These are phyloP conservation scores for Teunomyces funiuensis DNA, from an alignment of 805 yeast species.

Conservation along the genomic window DNA sequence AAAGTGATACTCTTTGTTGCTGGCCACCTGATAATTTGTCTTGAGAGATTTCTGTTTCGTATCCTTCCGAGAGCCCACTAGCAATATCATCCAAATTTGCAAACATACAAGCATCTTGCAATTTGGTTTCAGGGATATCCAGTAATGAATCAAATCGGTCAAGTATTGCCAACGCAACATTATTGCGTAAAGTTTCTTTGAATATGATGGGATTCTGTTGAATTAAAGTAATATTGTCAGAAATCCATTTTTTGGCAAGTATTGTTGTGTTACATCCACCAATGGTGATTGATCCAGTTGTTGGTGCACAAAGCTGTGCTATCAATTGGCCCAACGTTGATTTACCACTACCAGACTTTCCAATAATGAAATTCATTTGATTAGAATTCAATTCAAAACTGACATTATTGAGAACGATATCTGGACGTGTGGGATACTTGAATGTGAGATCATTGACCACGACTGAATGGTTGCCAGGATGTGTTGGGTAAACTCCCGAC, in stretches of 20 bases:
- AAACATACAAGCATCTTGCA: slow-evolving; percentile 48
- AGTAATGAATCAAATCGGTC: slow-evolving; percentile 18
- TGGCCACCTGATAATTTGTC: slow-evolving; percentile 84
- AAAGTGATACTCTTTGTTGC: slow-evolving; percentile 77
- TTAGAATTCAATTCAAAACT: slow-evolving; percentile 46
- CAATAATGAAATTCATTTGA: slow-evolving; percentile 64
- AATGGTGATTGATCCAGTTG: slow-evolving; percentile 56
- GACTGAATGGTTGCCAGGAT: slow-evolving; percentile 6
- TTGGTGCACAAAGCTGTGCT: slow-evolving; percentile 53
- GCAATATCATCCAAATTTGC: slow-evolving; percentile 54
- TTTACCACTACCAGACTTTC: slow-evolving; percentile 91
- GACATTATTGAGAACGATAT: slow-evolving; percentile 48
- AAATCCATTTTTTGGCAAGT: slow-evolving; percentile 52
- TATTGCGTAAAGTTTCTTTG: slow-evolving; percentile 59
- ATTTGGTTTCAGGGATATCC: slow-evolving; percentile 18
- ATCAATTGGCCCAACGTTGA: slow-evolving; percentile 73
- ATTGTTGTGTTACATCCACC: slow-evolving; percentile 50
- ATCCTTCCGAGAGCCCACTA: slow-evolving; percentile 49
- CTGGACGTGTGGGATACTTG: slow-evolving; percentile 59
- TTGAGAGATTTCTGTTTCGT: slow-evolving; percentile 50
- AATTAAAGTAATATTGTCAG: slow-evolving; percentile 65
- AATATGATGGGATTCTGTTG: slow-evolving; percentile 72
- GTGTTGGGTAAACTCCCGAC: slow-evolving; percentile 13
- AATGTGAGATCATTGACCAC: slow-evolving; percentile 50
- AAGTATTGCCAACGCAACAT: slow-evolving; percentile 54